A percentile compares a stretch with the other conserved stretches of the same genome.
Evolutionary conservation across 2,329 filamentous ascomycete species (phyloP).

Genomic region (Stromatinia cepivora): DNA sequence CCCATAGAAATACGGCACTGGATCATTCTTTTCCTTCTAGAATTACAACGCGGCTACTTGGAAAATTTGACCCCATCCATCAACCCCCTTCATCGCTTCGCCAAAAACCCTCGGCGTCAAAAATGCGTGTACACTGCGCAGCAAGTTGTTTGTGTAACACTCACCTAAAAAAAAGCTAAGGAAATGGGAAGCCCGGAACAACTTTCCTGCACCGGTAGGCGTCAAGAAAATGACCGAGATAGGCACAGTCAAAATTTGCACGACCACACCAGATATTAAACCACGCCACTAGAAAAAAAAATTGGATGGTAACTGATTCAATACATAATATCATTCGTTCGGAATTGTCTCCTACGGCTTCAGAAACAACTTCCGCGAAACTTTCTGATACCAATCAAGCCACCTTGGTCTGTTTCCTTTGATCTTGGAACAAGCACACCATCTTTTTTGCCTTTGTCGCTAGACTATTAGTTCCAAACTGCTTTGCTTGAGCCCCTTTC

Average conservation of each 20-base stretch:
- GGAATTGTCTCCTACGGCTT: conserved; percentile 4
- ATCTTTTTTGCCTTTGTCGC: conserved; percentile 1
- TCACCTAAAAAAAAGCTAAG: neutral
- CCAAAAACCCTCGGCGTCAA: conserved; percentile 8
- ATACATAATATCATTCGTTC: conserved; percentile 10
- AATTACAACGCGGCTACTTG: neutral
- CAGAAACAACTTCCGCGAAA: conserved; percentile 19
- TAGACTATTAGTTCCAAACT: neutral
- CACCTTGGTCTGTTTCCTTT: conserved; percentile 1
- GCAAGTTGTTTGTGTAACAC: neutral
- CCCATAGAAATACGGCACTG: neutral
- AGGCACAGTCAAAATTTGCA: conserved; percentile 7
- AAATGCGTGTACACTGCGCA: neutral
- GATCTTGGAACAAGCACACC: conserved; percentile 7
- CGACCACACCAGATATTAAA: conserved; percentile 8
- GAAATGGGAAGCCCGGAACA: conserved; percentile 6
- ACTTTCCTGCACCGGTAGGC: conserved; percentile 2
- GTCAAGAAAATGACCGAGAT: neutral
- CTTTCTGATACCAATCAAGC: conserved; percentile 10
- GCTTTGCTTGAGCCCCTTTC: conserved; percentile 19
- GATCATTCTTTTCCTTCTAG: conserved; percentile 6
- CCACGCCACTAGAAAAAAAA: conserved; percentile 11
- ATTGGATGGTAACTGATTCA: neutral
- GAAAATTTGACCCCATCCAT: neutral
- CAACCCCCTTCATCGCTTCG: conserved; percentile 15